Evolutionary conservation across 192 early-diverging fungal genomes (phyloP), one percentile per base, ranked within the genome.

Genomic region (Linderina pennispora): DNA sequence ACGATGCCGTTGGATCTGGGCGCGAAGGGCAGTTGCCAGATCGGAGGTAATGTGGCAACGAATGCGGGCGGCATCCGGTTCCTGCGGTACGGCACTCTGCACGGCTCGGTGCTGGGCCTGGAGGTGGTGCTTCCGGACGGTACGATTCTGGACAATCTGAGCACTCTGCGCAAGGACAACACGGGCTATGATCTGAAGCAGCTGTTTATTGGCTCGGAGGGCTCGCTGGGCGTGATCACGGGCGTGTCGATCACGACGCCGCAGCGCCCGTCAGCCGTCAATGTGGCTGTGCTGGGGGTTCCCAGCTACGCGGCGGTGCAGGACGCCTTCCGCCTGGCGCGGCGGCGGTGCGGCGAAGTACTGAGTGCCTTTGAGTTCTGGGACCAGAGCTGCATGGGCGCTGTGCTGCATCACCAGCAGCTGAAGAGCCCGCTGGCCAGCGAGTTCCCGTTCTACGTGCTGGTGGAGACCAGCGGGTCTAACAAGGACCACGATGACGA

Each of bases 161-260:
- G 79, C 7, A 87, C 80, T 8, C 55, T 99, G 64, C 82, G 94
- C 43, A 99, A 99, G 63, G 97, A 99, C 59, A 98, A 94, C 59
- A 99, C 97, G 20, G 97, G 93, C 2, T 95, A 89, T 44, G 96
- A 99, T 53, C 60, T 99, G 24, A 99, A 99, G 74, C 96, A 99
- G 63, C 75, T 99, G 23, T 97, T 99, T 57, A 95, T 99, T 44
- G 96, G 96, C 8, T 80, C 91, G 10, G 96, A 99, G 62, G 96
- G 96, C 20, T 92, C 92, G 3, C 64, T 99, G 41, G 96, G 96
- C 2, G 76, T 99, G 26, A 82, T 99, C 40, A 97, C 96, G 0
- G 88, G 81, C 25, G 89, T 97, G 13, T 90, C 94, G 0, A 85
- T 99, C 24, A 49, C 84, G 1, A 81, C 91, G 4, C 93, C 96